phyloP scores from a whole-genome alignment of 2,329 filamentous ascomycete species.

The Neofusicoccum cordaticola region DNA sequence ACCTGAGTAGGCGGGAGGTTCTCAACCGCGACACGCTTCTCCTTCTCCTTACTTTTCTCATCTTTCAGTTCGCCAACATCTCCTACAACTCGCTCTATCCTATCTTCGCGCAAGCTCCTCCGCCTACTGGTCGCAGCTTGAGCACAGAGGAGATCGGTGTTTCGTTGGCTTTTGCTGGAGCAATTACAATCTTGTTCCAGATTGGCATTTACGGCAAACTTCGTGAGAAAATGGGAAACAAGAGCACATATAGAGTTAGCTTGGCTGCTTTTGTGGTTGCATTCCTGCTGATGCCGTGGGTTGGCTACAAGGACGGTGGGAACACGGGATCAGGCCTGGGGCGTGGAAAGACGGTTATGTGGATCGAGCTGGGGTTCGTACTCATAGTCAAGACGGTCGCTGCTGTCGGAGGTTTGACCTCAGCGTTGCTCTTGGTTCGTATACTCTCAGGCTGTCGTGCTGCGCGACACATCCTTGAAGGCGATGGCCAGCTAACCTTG shows the following conservation, averaged over 20 bases:
- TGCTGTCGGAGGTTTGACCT: constrained; percentile 83
- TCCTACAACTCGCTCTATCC: constrained; percentile 95
- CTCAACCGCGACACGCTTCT: constrained; percentile 79
- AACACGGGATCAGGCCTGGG: constrained; percentile 50
- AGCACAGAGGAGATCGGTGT: constrained; percentile 79
- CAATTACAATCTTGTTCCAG: constrained; percentile 87
- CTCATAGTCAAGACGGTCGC: constrained; percentile 88
- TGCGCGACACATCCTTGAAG: neutral
- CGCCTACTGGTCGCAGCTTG: constrained; percentile 74
- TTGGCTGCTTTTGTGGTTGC: constrained; percentile 77
- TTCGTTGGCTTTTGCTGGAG: constrained; percentile 77
- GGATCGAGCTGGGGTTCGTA: constrained; percentile 74
- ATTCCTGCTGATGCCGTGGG: constrained; percentile 85
- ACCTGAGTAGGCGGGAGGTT: constrained; percentile 57
- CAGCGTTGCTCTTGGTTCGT: constrained; percentile 79
- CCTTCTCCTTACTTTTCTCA: constrained; percentile 79
- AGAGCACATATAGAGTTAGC: constrained; percentile 75
- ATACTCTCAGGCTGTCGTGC: neutral
- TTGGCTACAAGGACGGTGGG: constrained; percentile 69
- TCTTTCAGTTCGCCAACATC: constrained; percentile 92
- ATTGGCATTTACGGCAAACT: constrained; percentile 78
- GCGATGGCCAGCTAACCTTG: neutral
- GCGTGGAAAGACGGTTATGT: constrained; percentile 67
- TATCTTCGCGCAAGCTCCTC: constrained; percentile 75
- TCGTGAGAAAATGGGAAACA: constrained; percentile 77